Evolutionary conservation across 306 rosid genomes (phyloP).

Genomic region (Corylus americana): DNA sequence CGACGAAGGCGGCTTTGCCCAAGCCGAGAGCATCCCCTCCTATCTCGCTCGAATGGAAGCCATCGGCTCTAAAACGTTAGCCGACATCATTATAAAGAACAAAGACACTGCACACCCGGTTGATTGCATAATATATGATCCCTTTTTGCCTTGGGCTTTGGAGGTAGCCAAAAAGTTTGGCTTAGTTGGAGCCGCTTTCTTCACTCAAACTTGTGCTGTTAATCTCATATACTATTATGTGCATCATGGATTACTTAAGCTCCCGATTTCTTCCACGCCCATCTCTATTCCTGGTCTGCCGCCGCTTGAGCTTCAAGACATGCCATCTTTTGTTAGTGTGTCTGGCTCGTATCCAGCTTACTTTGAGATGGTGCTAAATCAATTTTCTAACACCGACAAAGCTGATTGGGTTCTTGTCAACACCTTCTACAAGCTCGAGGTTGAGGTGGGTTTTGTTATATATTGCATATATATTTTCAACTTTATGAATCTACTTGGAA

Average conservation of each 20-base stretch:
- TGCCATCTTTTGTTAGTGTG: conserved; percentile 49
- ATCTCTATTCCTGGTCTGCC: conserved; percentile 49
- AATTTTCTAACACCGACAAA: conserved; percentile 41
- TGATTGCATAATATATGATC: conserved; percentile 51
- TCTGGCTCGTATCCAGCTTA: conserved; percentile 54
- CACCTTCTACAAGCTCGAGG: conserved; percentile 60
- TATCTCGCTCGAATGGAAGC: conserved; percentile 42
- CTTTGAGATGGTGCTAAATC: conserved; percentile 50
- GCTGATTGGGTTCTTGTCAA: conserved; percentile 62
- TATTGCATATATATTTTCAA: background rate
- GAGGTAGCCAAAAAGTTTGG: conserved; percentile 60
- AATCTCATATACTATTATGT: conserved; percentile 39
- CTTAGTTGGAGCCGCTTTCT: conserved; percentile 45
- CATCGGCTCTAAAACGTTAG: conserved; percentile 39
- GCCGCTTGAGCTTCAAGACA: conserved; percentile 41
- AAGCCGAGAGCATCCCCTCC: conserved; percentile 29
- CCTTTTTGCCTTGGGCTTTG: conserved; percentile 50
- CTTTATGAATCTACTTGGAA: background rate
- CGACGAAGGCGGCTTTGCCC: conserved; percentile 57
- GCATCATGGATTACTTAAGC: conserved; percentile 38
- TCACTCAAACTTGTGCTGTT: conserved; percentile 58
- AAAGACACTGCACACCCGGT: conserved; percentile 33
- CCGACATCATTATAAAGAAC: conserved; percentile 44
- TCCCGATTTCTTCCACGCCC: conserved; percentile 35
- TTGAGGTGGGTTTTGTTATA: conserved; percentile 33